A percentile compares a stretch with the other conserved stretches of the same genome.
Conservation (phyloP, 495 filamentous ascomycete species). For the Lentithecium fluviatile region DNA sequence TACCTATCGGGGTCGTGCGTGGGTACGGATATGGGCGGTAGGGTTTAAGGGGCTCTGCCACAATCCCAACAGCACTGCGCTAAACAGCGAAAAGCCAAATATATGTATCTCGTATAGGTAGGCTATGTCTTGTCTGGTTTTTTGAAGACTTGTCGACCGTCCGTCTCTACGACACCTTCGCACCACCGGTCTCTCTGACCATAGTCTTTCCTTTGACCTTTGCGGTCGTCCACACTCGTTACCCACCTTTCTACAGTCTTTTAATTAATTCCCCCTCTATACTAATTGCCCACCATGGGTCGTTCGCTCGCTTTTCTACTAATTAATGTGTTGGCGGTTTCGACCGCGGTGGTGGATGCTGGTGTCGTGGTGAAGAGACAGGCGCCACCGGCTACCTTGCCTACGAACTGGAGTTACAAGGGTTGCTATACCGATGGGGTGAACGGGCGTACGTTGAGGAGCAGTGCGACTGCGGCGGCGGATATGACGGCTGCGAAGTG, state of each 20-base stretch:
- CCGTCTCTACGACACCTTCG: too few species aligned
- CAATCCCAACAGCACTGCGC: too few species aligned
- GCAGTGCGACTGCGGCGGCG: neutral
- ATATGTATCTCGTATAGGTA: too few species aligned
- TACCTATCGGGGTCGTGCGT: too few species aligned
- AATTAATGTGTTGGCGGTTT: neutral
- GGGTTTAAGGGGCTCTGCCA: too few species aligned
- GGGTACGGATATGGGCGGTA: too few species aligned
- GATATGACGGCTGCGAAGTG: neutral
- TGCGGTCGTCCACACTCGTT: neutral
- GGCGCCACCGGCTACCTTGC: neutral
- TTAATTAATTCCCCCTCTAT: neutral
- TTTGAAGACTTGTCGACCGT: too few species aligned
- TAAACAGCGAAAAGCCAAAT: too few species aligned
- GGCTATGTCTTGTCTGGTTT: too few species aligned
- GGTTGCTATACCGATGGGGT: slow-evolving; percentile 11
- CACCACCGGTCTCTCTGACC: too few species aligned
- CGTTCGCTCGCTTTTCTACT: neutral
- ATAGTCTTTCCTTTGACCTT: neutral
- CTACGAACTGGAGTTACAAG: slow-evolving; percentile 6
- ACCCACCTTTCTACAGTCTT: neutral
- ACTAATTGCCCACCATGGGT: slow-evolving; percentile 3
- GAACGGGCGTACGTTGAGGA: neutral
- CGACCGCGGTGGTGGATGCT: neutral
- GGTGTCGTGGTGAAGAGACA: neutral